Evolutionary conservation across 306 rosid species (phyloP).

Genomic region (Nissolia schottii): DNA sequence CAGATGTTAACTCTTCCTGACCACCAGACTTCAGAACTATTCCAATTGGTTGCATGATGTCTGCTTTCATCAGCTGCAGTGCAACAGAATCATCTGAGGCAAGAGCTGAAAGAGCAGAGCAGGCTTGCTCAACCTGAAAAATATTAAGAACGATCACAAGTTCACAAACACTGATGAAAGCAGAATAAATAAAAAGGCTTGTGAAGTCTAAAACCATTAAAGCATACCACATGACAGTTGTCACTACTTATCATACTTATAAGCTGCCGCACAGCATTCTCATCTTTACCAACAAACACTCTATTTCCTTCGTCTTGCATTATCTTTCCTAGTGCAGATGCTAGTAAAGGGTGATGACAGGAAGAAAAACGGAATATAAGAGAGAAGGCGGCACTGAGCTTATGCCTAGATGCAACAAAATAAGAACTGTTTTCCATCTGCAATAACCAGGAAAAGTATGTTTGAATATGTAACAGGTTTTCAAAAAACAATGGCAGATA

Average conservation of each 20-base stretch:
- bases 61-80: conserved; percentile 88
- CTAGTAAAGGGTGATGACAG: conserved; percentile 94
- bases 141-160: conserved; percentile 25
- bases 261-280: conserved; percentile 95
- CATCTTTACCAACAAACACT: conserved; percentile 84
- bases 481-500: neutral
- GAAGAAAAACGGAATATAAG: conserved; percentile 98
- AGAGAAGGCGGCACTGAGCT: conserved; percentile 91
- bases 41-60: conserved; percentile 91
- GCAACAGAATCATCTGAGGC: conserved; percentile 79
- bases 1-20: conserved; percentile 75
- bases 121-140: conserved; percentile 89
- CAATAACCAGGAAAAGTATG: conserved; percentile 39
- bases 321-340: conserved; percentile 92
- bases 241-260: conserved; percentile 98
- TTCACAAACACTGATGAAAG: conserved; percentile 19
- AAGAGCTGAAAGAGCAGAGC: conserved; percentile 93
- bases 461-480: conserved; percentile 16
- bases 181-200: conserved; percentile 11
- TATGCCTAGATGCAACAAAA: conserved; percentile 88
- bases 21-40: conserved; percentile 63
- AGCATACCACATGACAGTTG: conserved; percentile 85
- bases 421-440: conserved; percentile 93
- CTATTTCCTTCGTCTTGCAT: conserved; percentile 90
- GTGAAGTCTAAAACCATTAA: conserved; percentile 13